phyloP scores from a whole-genome alignment of 345 rosid genomes.

The Eucalyptus cladocalyx region DNA sequence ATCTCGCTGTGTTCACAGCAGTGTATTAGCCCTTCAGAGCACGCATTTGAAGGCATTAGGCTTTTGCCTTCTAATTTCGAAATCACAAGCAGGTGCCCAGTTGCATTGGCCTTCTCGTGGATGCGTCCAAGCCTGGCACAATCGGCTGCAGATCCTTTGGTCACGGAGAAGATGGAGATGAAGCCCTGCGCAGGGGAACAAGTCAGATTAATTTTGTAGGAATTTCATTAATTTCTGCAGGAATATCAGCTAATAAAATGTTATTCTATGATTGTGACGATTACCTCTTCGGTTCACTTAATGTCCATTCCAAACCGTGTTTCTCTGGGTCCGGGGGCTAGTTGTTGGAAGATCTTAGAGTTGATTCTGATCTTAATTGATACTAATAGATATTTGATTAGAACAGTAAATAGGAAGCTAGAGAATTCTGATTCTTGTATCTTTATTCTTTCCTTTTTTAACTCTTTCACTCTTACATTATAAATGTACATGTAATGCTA shows the following conservation, averaged over 20 bases:
- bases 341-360: too few species aligned
- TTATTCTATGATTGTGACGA: not conserved
- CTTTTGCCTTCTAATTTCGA: conserved; percentile 31
- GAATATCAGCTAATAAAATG: not conserved
- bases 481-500: too few species aligned
- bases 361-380: too few species aligned
- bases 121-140: conserved; percentile 12
- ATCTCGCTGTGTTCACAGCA: conserved; percentile 28
- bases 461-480: too few species aligned
- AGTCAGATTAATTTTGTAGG: not conserved
- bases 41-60: conserved; percentile 20
- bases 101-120: conserved; percentile 14
- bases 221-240: not conserved
- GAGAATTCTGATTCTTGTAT: too few species aligned
- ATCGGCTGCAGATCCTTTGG: conserved; percentile 30
- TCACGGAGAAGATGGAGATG: conserved; percentile 17
- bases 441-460: too few species aligned
- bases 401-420: too few species aligned
- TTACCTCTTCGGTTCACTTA: conserved; percentile 34
- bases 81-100: conserved; percentile 15
- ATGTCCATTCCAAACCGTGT: conserved; percentile 27
- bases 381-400: too few species aligned
- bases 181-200: conserved; percentile 15
- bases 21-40: conserved; percentile 14
- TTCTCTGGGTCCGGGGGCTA: conserved; percentile 12